These are phyloP conservation scores for Zhuliangozyma parablackwelliae DNA, from an alignment of 1,139 yeast species.

Conservation along the genomic window DNA sequence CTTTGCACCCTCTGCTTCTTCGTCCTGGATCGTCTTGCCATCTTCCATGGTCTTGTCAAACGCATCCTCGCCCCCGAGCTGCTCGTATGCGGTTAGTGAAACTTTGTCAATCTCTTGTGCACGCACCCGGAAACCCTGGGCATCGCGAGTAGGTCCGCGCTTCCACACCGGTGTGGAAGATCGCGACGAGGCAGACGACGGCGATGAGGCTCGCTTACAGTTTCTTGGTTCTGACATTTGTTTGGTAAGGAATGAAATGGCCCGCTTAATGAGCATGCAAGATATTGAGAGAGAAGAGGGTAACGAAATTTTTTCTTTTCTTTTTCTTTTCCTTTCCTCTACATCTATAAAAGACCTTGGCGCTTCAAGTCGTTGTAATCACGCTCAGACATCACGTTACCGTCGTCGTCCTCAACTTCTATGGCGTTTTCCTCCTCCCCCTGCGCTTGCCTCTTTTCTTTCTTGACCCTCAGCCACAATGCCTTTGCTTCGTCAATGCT, in stretches of 20 bases:
- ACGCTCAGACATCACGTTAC: conserved; percentile 83
- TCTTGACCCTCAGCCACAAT: conserved; percentile 49
- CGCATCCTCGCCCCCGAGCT: conserved; percentile 31
- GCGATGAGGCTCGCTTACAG: conserved; percentile 21
- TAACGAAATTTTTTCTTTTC: too few relatives aligned
- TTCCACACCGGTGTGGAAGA: conserved; percentile 9
- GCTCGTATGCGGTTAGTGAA: conserved; percentile 36
- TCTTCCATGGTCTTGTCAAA: conserved; percentile 21
- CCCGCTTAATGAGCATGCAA: neutral
- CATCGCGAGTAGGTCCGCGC: conserved; percentile 29
- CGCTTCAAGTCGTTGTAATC: conserved; percentile 80
- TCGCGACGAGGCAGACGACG: conserved; percentile 2
- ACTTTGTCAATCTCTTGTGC: conserved; percentile 44
- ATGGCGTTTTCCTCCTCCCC: conserved; percentile 52
- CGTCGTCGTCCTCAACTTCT: conserved; percentile 88
- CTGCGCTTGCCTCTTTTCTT: conserved; percentile 33
- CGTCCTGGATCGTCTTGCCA: conserved; percentile 48
- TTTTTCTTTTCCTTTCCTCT: too few relatives aligned
- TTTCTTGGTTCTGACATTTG: conserved; percentile 6
- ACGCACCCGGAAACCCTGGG: conserved; percentile 46
- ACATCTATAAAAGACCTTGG: conserved; percentile 59
- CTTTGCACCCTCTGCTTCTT: conserved; percentile 50
- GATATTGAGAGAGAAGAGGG: too few relatives aligned
- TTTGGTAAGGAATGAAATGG: neutral
- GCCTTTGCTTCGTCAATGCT: conserved; percentile 63